Evolutionary conservation across 164 flowering plant genomes (phyloP).

Genomic region (Umbellularia californica): DNA sequence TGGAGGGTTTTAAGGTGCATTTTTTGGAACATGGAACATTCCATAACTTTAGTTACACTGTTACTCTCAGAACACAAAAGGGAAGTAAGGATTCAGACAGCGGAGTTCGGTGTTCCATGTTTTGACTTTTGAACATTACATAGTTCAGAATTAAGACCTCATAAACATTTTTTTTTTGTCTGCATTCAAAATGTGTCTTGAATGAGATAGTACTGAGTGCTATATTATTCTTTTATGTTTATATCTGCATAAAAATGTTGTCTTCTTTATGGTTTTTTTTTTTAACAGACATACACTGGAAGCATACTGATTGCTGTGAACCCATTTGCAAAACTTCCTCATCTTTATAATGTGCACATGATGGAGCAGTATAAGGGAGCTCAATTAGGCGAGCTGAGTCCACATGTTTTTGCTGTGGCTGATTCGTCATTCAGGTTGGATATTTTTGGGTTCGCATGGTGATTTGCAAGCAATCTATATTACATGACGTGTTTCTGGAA

Average conservation of each 20-base stretch:
- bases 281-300: constrained; percentile 87
- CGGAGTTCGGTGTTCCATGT: background rate
- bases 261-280: background rate
- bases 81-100: too few relatives aligned
- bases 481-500: constrained; percentile 3
- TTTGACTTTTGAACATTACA: background rate
- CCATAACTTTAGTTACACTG: background rate
- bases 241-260: background rate
- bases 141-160: too few relatives aligned
- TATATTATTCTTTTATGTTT: background rate
- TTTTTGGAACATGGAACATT: background rate
- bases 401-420: constrained; percentile 99
- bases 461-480: background rate
- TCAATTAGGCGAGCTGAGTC: constrained; percentile 90
- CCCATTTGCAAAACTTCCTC: constrained; percentile 97
- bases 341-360: constrained; percentile 89
- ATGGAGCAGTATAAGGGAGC: constrained; percentile 98
- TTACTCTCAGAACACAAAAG: background rate
- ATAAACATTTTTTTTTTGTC: background rate
- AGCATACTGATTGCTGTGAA: constrained; percentile 98
- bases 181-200: background rate
- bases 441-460: background rate
- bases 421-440: constrained; percentile 93
- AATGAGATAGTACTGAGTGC: background rate
- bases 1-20: background rate